These are phyloP conservation scores for Acidomyces sp. DNA, from an alignment of 495 filamentous ascomycete species.

Conservation along the genomic window DNA sequence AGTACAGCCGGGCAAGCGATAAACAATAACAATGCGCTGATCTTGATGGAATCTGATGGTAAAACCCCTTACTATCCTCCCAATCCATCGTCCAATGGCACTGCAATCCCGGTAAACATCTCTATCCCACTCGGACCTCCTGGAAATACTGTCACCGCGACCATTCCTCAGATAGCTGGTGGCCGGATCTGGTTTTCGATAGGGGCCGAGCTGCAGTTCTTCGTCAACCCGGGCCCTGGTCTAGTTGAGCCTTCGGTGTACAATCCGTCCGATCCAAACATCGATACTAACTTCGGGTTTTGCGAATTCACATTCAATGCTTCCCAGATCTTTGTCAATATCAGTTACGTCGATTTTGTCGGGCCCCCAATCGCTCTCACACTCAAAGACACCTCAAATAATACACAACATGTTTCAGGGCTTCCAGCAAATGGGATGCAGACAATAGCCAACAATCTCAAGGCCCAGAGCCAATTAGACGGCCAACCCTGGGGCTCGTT, in stretches of 20 bases:
- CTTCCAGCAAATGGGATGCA: constrained; percentile 26
- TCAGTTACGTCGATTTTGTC: constrained; percentile 39
- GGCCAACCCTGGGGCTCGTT: constrained; percentile 32
- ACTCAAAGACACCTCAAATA: constrained; percentile 22
- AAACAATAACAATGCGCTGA: constrained; percentile 17
- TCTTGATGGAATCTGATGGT: constrained; percentile 14
- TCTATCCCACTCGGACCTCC: constrained; percentile 25
- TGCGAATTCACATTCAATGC: constrained; percentile 33
- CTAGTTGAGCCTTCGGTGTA: constrained; percentile 34
- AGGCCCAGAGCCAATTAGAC: constrained; percentile 26
- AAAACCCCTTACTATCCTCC: constrained; percentile 20
- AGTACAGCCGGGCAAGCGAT: constrained; percentile 18
- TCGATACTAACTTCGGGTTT: constrained; percentile 35
- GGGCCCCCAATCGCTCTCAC: constrained; percentile 31
- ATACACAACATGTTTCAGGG: constrained; percentile 29
- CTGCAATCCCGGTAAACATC: constrained; percentile 21
- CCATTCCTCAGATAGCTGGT: constrained; percentile 30
- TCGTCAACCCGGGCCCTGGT: constrained; percentile 22
- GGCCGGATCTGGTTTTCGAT: constrained; percentile 34
- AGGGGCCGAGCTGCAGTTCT: constrained; percentile 30
- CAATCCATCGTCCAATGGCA: constrained; percentile 14
- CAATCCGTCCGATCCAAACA: constrained; percentile 33
- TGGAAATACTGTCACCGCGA: constrained; percentile 29
- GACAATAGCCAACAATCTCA: constrained; percentile 31
- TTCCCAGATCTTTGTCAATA: constrained; percentile 33